A percentile compares a stretch with the other conserved stretches of the same genome.
Evolutionary conservation across 495 filamentous ascomycete genomes (phyloP).

Genomic region (Aspergillus cavernicola): DNA sequence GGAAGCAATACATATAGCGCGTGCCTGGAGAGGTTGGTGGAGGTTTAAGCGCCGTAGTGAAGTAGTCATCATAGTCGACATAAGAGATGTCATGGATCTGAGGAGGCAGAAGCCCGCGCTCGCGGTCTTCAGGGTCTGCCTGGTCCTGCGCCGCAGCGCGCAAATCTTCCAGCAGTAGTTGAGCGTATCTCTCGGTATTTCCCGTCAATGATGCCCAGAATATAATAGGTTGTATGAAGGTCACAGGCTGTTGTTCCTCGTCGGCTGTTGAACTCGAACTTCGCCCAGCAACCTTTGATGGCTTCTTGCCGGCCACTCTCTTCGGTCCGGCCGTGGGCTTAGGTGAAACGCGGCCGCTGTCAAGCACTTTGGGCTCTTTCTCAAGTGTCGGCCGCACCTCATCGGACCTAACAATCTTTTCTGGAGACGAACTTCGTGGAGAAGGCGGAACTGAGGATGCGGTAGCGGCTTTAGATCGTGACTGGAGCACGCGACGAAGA

Average conservation of each 20-base stretch:
- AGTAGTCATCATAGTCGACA: conserved; percentile 88
- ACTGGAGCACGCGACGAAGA: conserved; percentile 22
- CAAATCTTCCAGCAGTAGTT: conserved; percentile 52
- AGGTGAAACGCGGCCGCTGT: conserved; percentile 3
- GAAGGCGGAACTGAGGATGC: conserved; percentile 35
- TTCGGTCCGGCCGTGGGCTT: conserved; percentile 35
- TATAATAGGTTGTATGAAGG: conserved; percentile 66
- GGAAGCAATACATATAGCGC: conserved; percentile 74
- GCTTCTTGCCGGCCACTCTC: conserved; percentile 38
- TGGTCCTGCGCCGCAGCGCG: conserved; percentile 29
- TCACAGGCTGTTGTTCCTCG: conserved; percentile 18
- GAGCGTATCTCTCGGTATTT: conserved; percentile 67
- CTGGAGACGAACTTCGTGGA: conserved; percentile 30
- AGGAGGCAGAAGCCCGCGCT: conserved; percentile 49
- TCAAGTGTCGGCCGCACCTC: conserved; percentile 7
- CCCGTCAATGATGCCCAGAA: conserved; percentile 87
- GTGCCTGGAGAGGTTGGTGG: conserved; percentile 48
- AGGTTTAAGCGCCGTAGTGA: conserved; percentile 55
- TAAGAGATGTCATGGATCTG: conserved; percentile 76
- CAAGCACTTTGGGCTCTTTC: conserved; percentile 5
- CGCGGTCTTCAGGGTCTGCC: conserved; percentile 27
- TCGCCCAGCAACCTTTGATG: conserved; percentile 25
- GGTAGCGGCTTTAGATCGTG: conserved; percentile 25
- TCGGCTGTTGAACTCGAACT: conserved; percentile 13
- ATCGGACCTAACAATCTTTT: conserved; percentile 16